A percentile compares a stretch with the other conserved stretches of the same genome.
Conservation (phyloP, 176 grass and related monocot species). For the Avena sativa region DNA sequence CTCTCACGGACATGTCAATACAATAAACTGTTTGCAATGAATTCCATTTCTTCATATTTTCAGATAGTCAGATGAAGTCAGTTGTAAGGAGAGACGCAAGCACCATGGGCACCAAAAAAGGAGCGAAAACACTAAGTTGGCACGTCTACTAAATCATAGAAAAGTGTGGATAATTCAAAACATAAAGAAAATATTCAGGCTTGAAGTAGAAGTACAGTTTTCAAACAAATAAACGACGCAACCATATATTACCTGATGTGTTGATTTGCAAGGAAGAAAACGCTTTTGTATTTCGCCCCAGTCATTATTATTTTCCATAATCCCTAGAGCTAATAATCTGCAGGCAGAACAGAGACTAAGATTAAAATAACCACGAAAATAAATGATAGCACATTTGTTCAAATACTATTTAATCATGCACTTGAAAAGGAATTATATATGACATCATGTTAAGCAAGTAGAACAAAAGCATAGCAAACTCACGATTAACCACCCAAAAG, state of each 20-base stretch:
- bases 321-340: constrained; percentile 92
- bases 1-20: not conserved
- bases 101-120: constrained; percentile 23
- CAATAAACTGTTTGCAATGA: not conserved
- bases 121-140: constrained; percentile 30
- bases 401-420: constrained; percentile 21
- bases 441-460: constrained; percentile 22
- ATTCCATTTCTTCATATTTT: constrained; percentile 17
- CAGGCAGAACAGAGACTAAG: constrained; percentile 34
- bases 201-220: constrained; percentile 31
- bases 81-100: not conserved
- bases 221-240: constrained; percentile 1
- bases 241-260: constrained; percentile 73
- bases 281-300: constrained; percentile 86
- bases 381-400: constrained; percentile 20
- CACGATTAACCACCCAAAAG: constrained; percentile 30
- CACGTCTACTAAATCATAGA: constrained; percentile 35
- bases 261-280: constrained; percentile 92
- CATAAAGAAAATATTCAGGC: not conserved
- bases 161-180: not conserved
- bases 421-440: constrained; percentile 6
- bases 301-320: constrained; percentile 88
- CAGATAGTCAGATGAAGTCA: constrained; percentile 4
- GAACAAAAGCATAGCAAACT: constrained; percentile 15
- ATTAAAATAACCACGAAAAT: constrained; percentile 18